A percentile compares a stretch with the other conserved stretches of the same genome.
These are phyloP conservation scores for Rhinocladiella mackenziei DNA, from an alignment of 2,329 filamentous ascomycete genomes.

Conservation along the genomic window DNA sequence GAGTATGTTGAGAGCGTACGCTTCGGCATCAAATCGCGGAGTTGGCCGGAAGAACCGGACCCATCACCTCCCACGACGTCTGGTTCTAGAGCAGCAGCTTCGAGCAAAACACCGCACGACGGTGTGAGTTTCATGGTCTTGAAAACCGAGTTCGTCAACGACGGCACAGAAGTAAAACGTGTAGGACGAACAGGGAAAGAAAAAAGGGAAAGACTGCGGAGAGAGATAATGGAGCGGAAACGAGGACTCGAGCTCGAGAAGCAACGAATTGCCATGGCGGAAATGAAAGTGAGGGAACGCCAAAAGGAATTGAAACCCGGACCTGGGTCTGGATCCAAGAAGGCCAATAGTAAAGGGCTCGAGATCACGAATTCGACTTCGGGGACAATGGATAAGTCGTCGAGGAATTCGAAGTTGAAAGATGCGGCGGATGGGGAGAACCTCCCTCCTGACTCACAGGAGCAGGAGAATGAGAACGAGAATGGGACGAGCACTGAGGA, in stretches of 20 bases:
- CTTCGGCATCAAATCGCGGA: slow-evolving; percentile 76
- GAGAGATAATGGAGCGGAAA: slow-evolving; percentile 33
- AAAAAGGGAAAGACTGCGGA: slow-evolving; percentile 47
- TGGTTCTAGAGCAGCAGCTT: neutral
- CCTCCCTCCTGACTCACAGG: too few relatives aligned
- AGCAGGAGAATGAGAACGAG: neutral
- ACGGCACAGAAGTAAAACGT: slow-evolving; percentile 49
- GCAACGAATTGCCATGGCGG: slow-evolving; percentile 12
- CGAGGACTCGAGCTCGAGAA: slow-evolving; percentile 23
- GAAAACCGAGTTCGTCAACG: slow-evolving; percentile 79
- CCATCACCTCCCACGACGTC: neutral
- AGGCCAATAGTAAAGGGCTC: too few relatives aligned
- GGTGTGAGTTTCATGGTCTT: slow-evolving; percentile 85
- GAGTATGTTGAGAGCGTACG: slow-evolving; percentile 71
- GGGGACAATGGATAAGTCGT: too few relatives aligned
- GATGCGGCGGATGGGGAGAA: too few relatives aligned
- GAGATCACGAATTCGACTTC: too few relatives aligned
- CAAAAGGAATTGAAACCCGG: slow-evolving; percentile 8
- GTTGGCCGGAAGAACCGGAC: slow-evolving; percentile 51
- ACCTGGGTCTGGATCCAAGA: too few relatives aligned
- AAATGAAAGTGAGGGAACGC: neutral
- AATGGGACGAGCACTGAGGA: neutral
- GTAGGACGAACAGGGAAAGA: slow-evolving; percentile 46
- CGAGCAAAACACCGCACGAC: slow-evolving; percentile 63
- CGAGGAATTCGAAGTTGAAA: too few relatives aligned